phyloP scores from a whole-genome alignment of 1,284 basidiomycete species.

The Testicularia cyperi region DNA sequence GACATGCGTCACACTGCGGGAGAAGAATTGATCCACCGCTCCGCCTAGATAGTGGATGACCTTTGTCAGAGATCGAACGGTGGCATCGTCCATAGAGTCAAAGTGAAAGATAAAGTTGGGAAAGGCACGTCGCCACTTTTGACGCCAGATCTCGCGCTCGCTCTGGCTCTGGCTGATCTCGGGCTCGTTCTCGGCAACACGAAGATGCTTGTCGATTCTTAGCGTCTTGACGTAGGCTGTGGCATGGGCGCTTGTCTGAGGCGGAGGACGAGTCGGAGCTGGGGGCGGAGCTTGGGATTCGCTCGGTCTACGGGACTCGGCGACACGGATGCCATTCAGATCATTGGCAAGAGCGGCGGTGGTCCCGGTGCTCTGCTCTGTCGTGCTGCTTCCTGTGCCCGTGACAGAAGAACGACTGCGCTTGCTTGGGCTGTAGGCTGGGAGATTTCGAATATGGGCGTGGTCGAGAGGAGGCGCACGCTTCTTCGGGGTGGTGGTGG shows the following conservation, averaged over 20 bases:
- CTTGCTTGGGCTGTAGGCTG: constrained; percentile 42
- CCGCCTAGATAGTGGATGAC: constrained; percentile 50
- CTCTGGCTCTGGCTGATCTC: constrained; percentile 36
- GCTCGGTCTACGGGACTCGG: constrained; percentile 11
- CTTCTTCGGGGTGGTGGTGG: constrained; percentile 52
- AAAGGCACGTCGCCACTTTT: constrained; percentile 47
- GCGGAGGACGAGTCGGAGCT: constrained; percentile 7
- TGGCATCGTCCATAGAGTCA: constrained; percentile 47
- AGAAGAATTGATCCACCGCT: constrained; percentile 57
- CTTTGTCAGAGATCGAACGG: constrained; percentile 16
- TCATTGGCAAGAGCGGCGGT: constrained; percentile 25
- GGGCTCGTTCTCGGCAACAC: constrained; percentile 44
- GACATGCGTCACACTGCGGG: constrained; percentile 53
- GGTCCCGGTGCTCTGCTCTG: constrained; percentile 27
- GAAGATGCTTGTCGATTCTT: constrained; percentile 40
- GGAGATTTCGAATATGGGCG: constrained; percentile 48
- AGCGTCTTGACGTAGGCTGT: constrained; percentile 32
- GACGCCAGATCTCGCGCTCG: constrained; percentile 44
- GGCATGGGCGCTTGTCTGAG: constrained; percentile 1
- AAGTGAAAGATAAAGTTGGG: constrained; percentile 57
- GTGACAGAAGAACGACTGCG: constrained; percentile 43
- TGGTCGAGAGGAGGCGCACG: constrained; percentile 55
- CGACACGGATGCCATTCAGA: constrained; percentile 31
- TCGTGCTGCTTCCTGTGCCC: constrained; percentile 33
- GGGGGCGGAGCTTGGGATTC: constrained; percentile 4